Evolutionary conservation across 495 filamentous ascomycete species (phyloP), one percentile per base, ranked within the genome.

Genomic region (Cairneyella variabilis): DNA sequence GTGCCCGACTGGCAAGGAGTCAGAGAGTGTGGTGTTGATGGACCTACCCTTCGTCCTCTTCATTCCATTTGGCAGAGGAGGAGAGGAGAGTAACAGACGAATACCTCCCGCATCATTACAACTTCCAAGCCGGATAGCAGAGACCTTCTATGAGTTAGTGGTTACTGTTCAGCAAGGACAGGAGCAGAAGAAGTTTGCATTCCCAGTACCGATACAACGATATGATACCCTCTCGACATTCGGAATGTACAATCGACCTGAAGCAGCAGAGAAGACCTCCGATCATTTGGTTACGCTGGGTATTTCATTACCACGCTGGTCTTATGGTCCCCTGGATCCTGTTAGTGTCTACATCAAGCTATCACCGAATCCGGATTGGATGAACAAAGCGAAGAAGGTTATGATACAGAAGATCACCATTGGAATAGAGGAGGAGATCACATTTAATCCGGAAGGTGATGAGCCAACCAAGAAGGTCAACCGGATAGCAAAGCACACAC

Each of bases 201-300:
- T 96, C 57, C 91, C 93, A 1, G 88, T 97, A 1, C 95, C 93
- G 11, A 82, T 98, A 56, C 79, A 84, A 56, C 79, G 93, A 58
- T 98, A 97, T 70, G 93, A 98, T 68, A 98, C 91, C 3, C 75
- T 98, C 25, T 97, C 91, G 20, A 97, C 93, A 26, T 98, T 97
- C 69, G 95, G 93, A 66, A 98, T 98, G 93, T 98, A 97, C 72
- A 97, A 97, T 70, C 84, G 90, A 23, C 93, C 90, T 9, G 93
- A 97, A 67, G 84, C 82, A 46, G 88, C 88, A 43, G 88, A 95
- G 56, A 79, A 79, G 47, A 85, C 91, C 48, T 79, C 88, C 34
- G 93, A 98, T 68, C 91, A 95, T 65, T 70, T 97, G 48, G 91
- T 98, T 37, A 95, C 90, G 14, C 71, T 98, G 51, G 87, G 88